Evolutionary conservation across 345 rosid genomes (phyloP).

Genomic region (Salix brachista): DNA sequence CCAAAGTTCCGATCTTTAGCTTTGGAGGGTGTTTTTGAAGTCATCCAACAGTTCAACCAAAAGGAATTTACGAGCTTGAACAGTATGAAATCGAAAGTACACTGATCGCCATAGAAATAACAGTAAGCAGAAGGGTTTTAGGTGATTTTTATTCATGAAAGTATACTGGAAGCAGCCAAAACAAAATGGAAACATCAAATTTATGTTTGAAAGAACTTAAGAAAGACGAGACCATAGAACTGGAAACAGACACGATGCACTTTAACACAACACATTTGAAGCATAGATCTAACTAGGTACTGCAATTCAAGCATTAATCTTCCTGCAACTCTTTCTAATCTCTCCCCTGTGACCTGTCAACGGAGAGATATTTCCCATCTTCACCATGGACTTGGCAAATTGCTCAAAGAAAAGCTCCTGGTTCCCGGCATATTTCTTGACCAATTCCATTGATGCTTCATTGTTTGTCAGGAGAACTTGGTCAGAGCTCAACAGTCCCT

Average conservation of each 20-base stretch:
- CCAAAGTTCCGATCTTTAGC: neutral
- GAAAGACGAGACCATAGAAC: neutral
- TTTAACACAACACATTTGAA: neutral
- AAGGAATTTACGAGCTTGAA: too few species aligned
- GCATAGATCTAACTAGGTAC: neutral
- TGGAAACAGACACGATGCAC: neutral
- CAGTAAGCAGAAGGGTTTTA: neutral
- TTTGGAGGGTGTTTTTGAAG: neutral
- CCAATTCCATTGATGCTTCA: constrained; percentile 54
- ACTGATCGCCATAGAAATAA: neutral
- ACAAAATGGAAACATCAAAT: neutral
- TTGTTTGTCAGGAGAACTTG: constrained; percentile 58
- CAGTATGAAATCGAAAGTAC: too few species aligned
- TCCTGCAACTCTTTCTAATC: constrained; percentile 74
- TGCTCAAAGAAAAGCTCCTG: constrained; percentile 64
- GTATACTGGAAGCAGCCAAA: neutral
- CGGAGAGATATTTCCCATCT: constrained; percentile 86
- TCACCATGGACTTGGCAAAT: constrained; percentile 77
- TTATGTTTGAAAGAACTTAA: too few species aligned
- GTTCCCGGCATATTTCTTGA: constrained; percentile 62
- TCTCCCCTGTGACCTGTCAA: constrained; percentile 70
- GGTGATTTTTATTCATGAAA: neutral
- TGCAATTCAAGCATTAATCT: constrained; percentile 42
- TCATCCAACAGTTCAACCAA: neutral
- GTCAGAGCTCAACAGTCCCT: constrained; percentile 78